Evolutionary conservation across 768 basidiomycete species (phyloP).

Genomic region (Russula brevipes): DNA sequence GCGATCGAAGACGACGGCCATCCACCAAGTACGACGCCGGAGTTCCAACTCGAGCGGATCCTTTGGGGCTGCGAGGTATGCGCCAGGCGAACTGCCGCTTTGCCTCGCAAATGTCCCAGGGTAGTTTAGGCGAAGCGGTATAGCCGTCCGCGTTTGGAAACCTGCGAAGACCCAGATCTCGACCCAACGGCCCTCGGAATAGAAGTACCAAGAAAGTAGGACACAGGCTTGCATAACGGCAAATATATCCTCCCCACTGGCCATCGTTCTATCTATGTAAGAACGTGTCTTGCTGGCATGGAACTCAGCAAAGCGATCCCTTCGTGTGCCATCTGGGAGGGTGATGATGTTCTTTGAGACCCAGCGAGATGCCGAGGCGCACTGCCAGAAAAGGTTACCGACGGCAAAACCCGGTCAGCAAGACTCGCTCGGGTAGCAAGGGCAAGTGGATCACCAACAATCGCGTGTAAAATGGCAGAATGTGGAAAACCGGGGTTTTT

Average conservation of each 20-base stretch:
- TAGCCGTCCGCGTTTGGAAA: conserved; percentile 75
- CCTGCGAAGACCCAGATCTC: conserved; percentile 90
- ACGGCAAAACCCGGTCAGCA: neutral
- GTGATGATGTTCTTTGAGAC: conserved; percentile 63
- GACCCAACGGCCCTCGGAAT: conserved; percentile 84
- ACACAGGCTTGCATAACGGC: conserved; percentile 83
- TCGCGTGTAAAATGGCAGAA: conserved; percentile 85
- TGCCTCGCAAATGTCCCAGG: conserved; percentile 77
- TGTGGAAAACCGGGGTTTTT: conserved; percentile 82
- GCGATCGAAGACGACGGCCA: conserved; percentile 82
- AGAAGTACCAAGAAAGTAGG: conserved; percentile 86
- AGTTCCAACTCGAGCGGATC: conserved; percentile 72
- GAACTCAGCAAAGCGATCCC: conserved; percentile 84
- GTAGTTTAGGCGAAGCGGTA: conserved; percentile 79
- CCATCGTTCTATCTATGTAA: conserved; percentile 86
- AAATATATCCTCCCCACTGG: conserved; percentile 83
- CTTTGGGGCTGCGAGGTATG: conserved; percentile 76
- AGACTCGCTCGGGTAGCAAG: neutral
- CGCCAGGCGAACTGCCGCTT: conserved; percentile 62
- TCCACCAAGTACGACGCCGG: conserved; percentile 85
- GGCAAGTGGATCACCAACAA: conserved; percentile 46
- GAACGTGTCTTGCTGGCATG: conserved; percentile 83
- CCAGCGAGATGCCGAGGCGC: conserved; percentile 81
- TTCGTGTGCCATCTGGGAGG: conserved; percentile 65
- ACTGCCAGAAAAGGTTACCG: conserved; percentile 41